Evolutionary conservation across 768 basidiomycete species (phyloP).

Genomic region (Mycena filopes): DNA sequence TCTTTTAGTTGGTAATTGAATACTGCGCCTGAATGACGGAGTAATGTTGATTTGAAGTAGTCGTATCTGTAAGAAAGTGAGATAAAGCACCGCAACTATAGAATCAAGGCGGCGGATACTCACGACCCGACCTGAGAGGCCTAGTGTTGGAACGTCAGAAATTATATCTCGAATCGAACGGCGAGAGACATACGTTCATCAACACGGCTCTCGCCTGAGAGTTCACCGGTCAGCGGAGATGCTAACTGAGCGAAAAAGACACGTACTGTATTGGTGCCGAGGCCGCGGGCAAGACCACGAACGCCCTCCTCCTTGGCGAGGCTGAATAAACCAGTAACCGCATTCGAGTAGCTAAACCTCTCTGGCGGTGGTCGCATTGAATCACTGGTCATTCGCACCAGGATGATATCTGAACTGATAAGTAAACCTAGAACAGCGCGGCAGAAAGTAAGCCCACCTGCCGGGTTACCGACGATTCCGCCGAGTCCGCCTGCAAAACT

Average conservation of each 20-base stretch:
- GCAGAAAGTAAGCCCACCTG: constrained; percentile 54
- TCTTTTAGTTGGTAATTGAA: constrained; percentile 72
- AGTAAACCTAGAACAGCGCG: constrained; percentile 11
- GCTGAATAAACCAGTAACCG: constrained; percentile 73
- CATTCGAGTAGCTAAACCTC: constrained; percentile 83
- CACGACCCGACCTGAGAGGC: constrained; percentile 87
- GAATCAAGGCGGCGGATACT: constrained; percentile 44
- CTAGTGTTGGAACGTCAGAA: constrained; percentile 45
- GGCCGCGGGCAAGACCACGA: constrained; percentile 74
- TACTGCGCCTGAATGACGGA: constrained; percentile 63
- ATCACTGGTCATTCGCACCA: constrained; percentile 92
- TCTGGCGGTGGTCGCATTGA: constrained; percentile 77
- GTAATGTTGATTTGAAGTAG: constrained; percentile 72
- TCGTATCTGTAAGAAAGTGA: constrained; percentile 67
- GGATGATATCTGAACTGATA: constrained; percentile 65
- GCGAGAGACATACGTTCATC: constrained; percentile 71
- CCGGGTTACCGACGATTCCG: constrained; percentile 88
- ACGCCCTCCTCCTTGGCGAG: constrained; percentile 78
- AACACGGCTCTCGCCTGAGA: constrained; percentile 68
- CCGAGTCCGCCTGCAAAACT: constrained; percentile 83
- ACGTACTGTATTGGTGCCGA: constrained; percentile 81
- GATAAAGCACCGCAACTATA: constrained; percentile 15
- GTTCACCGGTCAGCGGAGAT: constrained; percentile 21
- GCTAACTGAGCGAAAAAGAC: neutral
- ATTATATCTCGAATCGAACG: constrained; percentile 13